These are phyloP conservation scores for Chaetoceros muelleri DNA, from an alignment of 108 stramenopile species.

Conservation along the genomic window DNA sequence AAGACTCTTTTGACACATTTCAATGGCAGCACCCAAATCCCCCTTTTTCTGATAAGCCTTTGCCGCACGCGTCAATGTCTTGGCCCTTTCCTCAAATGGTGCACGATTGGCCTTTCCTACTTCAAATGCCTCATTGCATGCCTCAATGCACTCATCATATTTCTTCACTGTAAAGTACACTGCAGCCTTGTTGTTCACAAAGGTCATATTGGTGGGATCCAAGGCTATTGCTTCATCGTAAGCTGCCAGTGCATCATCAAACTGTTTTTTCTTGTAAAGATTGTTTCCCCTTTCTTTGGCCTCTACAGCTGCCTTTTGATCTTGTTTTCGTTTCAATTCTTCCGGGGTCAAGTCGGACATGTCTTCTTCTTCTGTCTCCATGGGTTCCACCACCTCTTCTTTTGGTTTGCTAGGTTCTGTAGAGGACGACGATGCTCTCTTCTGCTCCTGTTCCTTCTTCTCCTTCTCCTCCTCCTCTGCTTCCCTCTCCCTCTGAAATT, in stretches of 20 bases:
- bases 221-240: conserved; percentile 96
- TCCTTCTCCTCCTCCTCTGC: conserved; percentile 34
- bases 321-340: conserved; percentile 74
- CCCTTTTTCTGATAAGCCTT: conserved; percentile 89
- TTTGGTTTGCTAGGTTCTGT: conserved; percentile 7
- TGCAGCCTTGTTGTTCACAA: conserved; percentile 92
- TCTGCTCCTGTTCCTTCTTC: conserved; percentile 19
- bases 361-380: conserved; percentile 52
- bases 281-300: conserved; percentile 90
- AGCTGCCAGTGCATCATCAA: conserved; percentile 90
- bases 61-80: conserved; percentile 86
- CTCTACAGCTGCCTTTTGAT: conserved; percentile 55
- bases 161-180: conserved; percentile 91
- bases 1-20: conserved; percentile 79
- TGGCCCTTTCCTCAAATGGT: conserved; percentile 90
- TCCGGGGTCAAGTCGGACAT: conserved; percentile 61
- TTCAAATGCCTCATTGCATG: conserved; percentile 83
- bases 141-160: conserved; percentile 74
- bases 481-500: conserved; percentile 11
- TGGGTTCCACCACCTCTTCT: conserved; percentile 30
- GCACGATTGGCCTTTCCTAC: conserved; percentile 85
- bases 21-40: conserved; percentile 85
- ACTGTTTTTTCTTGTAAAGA: conserved; percentile 89
- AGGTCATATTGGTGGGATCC: conserved; percentile 94
- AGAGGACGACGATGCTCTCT: conserved; percentile 12